Evolutionary conservation across 768 basidiomycete species (phyloP).

Genomic region (Mycena rebaudengoi): DNA sequence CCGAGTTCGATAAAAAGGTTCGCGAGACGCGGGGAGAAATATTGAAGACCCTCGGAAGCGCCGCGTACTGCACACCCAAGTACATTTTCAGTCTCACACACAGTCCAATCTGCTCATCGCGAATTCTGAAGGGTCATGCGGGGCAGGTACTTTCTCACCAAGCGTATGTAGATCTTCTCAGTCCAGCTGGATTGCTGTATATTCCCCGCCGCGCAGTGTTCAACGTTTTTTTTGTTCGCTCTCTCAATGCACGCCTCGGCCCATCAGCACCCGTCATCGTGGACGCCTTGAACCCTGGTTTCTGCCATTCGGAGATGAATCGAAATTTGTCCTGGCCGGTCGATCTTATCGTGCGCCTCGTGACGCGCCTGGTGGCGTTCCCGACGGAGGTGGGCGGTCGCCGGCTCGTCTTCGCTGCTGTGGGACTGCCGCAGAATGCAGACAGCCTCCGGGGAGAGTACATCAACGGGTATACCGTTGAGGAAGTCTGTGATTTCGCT

Average conservation of each 20-base stretch:
- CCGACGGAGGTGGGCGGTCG: slow-evolving; percentile 47
- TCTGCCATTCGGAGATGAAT: slow-evolving; percentile 30
- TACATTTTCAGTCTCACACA: neutral
- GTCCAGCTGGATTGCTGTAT: neutral
- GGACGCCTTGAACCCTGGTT: slow-evolving; percentile 28
- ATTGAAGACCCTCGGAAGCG: slow-evolving; percentile 24
- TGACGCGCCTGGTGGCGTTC: slow-evolving; percentile 43
- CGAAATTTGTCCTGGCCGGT: too few species aligned
- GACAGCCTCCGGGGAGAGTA: slow-evolving; percentile 43
- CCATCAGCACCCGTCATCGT: slow-evolving; percentile 18
- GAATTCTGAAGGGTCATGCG: neutral
- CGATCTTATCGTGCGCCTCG: too few species aligned
- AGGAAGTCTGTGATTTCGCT: slow-evolving; percentile 45
- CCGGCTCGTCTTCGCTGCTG: slow-evolving; percentile 44
- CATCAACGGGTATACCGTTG: slow-evolving; percentile 29
- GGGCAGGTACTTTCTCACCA: slow-evolving; percentile 1
- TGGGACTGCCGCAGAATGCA: slow-evolving; percentile 26
- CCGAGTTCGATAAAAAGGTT: neutral
- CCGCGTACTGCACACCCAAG: slow-evolving; percentile 24
- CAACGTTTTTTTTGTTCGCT: slow-evolving; percentile 27
- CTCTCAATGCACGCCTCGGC: slow-evolving; percentile 9
- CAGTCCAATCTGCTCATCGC: neutral
- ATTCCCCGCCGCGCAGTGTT: slow-evolving; percentile 17
- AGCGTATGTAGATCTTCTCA: slow-evolving; percentile 3
- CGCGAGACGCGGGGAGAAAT: slow-evolving; percentile 1